A percentile compares a stretch with the other conserved stretches of the same genome.
Conservation (phyloP, 1,139 yeast genomes). For the Candida labiduridarum region DNA sequence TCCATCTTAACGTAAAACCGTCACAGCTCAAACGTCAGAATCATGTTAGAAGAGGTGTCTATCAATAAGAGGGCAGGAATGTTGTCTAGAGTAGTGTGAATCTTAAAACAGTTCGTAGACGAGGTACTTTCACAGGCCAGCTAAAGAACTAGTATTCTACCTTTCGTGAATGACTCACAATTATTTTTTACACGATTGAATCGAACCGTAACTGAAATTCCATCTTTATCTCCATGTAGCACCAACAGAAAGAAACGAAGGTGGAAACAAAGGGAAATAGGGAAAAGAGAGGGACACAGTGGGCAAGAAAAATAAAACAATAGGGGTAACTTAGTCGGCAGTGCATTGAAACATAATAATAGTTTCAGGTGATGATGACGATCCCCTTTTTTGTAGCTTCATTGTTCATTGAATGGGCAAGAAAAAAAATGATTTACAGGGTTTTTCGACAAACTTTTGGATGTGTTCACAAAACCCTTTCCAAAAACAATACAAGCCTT, state of each 20-base stretch:
- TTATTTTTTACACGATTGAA: too few species aligned
- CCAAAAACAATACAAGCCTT: not conserved
- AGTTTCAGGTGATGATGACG: conserved; percentile 2
- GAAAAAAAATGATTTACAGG: not conserved
- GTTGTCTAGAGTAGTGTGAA: too few species aligned
- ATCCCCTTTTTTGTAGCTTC: not conserved
- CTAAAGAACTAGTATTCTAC: too few species aligned
- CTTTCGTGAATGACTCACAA: too few species aligned
- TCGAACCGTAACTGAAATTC: too few species aligned
- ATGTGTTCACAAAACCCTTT: not conserved
- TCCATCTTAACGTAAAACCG: not conserved
- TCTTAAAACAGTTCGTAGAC: too few species aligned
- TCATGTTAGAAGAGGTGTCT: not conserved
- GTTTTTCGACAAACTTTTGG: not conserved
- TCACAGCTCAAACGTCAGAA: not conserved
- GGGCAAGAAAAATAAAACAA: not conserved
- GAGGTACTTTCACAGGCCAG: too few species aligned
- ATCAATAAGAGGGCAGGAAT: too few species aligned
- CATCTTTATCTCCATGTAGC: not conserved
- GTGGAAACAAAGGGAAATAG: not conserved
- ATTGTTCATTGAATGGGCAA: not conserved
- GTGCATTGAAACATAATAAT: not conserved
- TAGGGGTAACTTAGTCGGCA: not conserved
- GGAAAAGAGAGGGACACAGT: not conserved
- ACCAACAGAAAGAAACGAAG: not conserved